phyloP scores from a whole-genome alignment of 1,284 basidiomycete species.

The Trichosporon asahii region DNA sequence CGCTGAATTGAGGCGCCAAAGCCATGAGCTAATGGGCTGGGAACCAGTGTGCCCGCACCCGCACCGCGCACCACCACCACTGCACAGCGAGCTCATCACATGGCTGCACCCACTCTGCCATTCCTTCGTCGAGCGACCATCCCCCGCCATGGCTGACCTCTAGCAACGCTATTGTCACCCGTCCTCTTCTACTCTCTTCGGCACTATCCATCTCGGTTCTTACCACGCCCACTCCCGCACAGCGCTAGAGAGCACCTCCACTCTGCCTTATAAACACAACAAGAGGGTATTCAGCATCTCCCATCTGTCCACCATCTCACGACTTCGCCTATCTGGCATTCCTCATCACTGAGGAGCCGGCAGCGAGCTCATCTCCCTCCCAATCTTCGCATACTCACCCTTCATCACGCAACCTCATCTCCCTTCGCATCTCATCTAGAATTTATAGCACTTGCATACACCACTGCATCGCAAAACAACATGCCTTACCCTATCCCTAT shows the following conservation, averaged over 20 bases:
- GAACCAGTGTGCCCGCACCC: not conserved
- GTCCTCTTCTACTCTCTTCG: not conserved
- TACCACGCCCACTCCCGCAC: not conserved
- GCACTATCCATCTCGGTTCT: not conserved
- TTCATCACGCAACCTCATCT: not conserved
- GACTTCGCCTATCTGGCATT: not conserved
- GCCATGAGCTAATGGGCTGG: not conserved
- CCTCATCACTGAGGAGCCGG: not conserved
- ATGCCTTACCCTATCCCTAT: slow-evolving; percentile 43
- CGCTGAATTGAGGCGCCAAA: not conserved
- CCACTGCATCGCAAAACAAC: not conserved
- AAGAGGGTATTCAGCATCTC: not conserved
- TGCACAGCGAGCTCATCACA: not conserved
- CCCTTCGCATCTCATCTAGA: not conserved
- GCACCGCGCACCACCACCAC: not conserved
- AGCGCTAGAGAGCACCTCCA: not conserved
- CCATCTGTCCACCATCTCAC: not conserved
- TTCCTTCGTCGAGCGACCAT: not conserved
- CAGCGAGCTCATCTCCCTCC: not conserved
- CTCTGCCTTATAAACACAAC: not conserved
- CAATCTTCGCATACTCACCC: not conserved
- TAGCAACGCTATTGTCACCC: not conserved
- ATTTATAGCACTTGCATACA: not conserved
- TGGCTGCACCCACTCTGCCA: not conserved
- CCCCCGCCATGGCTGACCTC: not conserved